Evolutionary conservation across 495 filamentous ascomycete species (phyloP), one percentile per base, ranked within the genome.

Genomic region (Penicillium verhagenii): DNA sequence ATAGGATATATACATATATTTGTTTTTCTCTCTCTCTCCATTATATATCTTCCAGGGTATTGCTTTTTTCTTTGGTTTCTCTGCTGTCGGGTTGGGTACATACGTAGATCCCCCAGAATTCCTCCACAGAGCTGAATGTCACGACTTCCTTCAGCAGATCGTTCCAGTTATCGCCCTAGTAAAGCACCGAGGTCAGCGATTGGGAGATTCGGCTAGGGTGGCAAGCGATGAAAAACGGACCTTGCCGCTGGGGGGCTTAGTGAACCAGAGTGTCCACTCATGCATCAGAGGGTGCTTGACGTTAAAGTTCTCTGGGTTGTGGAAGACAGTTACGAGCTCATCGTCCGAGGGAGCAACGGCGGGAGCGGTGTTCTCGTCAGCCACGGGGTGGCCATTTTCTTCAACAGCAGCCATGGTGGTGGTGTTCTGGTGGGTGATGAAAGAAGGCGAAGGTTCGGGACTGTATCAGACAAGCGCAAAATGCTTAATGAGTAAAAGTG

Each of bases 21-120:
- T 31, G 9, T 11, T 11, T 31, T 8, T 31, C n/a, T n/a, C n/a
- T n/a, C n/a, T n/a, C n/a, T n/a, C n/a, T n/a, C n/a, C n/a, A 9
- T 5, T 28, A 28, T 28, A 28, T 28, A 28, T 28, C 6, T 31
- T 49, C 16, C 28, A 16, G 37, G n/a, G n/a, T n/a, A n/a, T n/a
- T n/a, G n/a, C n/a, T n/a, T n/a, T n/a, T n/a, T n/a, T n/a, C n/a
- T n/a, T n/a, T n/a, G n/a, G n/a, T n/a, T n/a, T n/a, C n/a, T n/a
- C n/a, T n/a, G 28, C 11, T 35, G 29, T 23, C 28, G 42, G 38
- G 47, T 29, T 38, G 24, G 33, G 20, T 23, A 79, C 94, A 67
- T 85, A 97, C 94, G 70, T 99, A 97, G 66, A 97, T 88, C 49
- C 94, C 94, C 94, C 94, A 99, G 79, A 99, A 99, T 72, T 99